These are phyloP conservation scores for Sugiyamaella paludigena DNA, from an alignment of 1,139 yeast species.

Conservation along the genomic window DNA sequence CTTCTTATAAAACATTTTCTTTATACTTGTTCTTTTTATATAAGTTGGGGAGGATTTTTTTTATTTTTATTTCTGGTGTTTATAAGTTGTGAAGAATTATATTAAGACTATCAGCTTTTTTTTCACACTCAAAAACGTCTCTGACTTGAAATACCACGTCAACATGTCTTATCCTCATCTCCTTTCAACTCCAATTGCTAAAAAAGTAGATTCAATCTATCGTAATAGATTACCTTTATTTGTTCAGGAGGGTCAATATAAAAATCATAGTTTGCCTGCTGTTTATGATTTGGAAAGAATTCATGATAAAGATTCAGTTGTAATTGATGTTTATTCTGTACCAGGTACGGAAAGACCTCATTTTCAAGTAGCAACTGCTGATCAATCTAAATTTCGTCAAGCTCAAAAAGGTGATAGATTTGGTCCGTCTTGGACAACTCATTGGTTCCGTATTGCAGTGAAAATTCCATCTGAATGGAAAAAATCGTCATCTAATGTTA, in stretches of 20 bases:
- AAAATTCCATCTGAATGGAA: conserved; percentile 52
- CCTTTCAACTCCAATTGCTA: conserved; percentile 58
- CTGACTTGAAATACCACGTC: background rate
- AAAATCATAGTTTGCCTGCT: conserved; percentile 68
- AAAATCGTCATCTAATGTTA: conserved; percentile 42
- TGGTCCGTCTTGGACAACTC: conserved; percentile 98
- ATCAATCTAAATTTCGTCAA: conserved; percentile 55
- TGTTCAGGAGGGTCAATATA: conserved; percentile 67
- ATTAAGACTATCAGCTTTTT: background rate
- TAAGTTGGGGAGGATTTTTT: too few species aligned
- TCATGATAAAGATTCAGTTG: conserved; percentile 41
- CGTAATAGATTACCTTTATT: conserved; percentile 78
- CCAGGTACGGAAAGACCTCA: conserved; percentile 63
- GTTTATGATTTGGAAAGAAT: conserved; percentile 64
- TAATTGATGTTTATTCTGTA: conserved; percentile 57
- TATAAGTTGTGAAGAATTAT: too few species aligned
- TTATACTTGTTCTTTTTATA: too few species aligned
- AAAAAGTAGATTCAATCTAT: conserved; percentile 79
- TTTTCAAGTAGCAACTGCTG: conserved; percentile 67
- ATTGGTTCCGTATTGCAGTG: conserved; percentile 78
- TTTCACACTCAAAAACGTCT: background rate
- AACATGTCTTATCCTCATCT: conserved; percentile 21
- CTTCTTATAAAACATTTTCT: too few species aligned
- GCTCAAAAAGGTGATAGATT: conserved; percentile 69
- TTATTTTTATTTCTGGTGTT: too few species aligned